Evolutionary conservation across 352 stramenopile genomes (phyloP), one percentile per base, ranked within the genome.

Genomic region (Saprolegnia diclina): DNA sequence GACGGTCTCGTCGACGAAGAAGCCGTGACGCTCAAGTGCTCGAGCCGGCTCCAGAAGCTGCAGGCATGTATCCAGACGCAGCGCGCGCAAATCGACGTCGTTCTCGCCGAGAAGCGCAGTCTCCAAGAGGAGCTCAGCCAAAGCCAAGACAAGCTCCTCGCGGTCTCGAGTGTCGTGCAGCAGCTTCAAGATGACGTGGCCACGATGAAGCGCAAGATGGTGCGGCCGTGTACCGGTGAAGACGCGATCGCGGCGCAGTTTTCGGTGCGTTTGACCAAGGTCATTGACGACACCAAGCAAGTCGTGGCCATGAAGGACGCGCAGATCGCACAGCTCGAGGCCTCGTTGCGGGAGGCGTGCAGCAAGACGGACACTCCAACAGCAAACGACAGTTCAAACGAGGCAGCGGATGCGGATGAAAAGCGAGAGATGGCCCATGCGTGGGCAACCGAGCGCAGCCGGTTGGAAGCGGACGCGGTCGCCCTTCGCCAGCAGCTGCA

Each of bases 211-310:
- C 63, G 63, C 9, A 40, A 63, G n/a, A 32, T 45, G 6, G 29
- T 1, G 19, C 42, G 35, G 10, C 22, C 21, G 24, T 35, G 13
- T 21, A 11, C n/a, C 1, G 29, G 29, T 2, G 38, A 66, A 37
- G 21, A 42, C 40, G 19, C 19, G 18, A 16, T 24, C 50, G 40
- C n/a, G 6, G 22, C 52, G 24, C 63, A 69, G 38, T 69, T 69
- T 61, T 69, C 63, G 40, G 21, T 32, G 35, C 45, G 63, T 5
- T 38, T 69, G 24, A 53, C 19, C 53, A 69, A 69, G 50, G 63
- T 69, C 7, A 69, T 69, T 46, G 63, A 69, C 29, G 63, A 69
- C 9, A 69, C 63, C 10, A 69, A 69, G 38, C 63, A 69, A 61
- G 63, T 69, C 13, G 63, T 69, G 16, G 53, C 53, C 3, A 69